Conservation (phyloP, 352 stramenopile genomes). For the Aphanomyces euteiches region DNA sequence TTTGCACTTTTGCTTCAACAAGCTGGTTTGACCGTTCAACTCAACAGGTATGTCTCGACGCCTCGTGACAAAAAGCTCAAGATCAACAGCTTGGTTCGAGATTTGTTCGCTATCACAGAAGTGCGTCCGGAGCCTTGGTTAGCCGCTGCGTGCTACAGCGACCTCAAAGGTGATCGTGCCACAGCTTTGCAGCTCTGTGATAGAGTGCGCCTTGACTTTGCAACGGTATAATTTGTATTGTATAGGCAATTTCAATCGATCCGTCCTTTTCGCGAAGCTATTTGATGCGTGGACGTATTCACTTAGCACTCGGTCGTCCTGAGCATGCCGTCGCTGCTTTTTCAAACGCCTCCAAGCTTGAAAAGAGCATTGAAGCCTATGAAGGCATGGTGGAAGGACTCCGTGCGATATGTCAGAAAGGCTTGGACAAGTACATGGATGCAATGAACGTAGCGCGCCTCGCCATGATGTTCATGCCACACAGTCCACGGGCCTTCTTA, state of each 20-base stretch:
- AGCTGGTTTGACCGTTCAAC: constrained; percentile 43
- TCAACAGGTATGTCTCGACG: constrained; percentile 39
- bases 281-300: constrained; percentile 53
- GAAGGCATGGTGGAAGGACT: constrained; percentile 70
- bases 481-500: constrained; percentile 62
- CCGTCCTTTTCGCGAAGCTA: constrained; percentile 48
- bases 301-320: constrained; percentile 58
- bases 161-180: constrained; percentile 68
- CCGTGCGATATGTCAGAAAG: constrained; percentile 58
- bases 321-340: constrained; percentile 65
- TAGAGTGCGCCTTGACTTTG: constrained; percentile 25
- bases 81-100: constrained; percentile 44
- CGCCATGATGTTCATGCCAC: constrained; percentile 63
- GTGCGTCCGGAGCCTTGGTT: constrained; percentile 59
- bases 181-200: constrained; percentile 69
- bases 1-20: constrained; percentile 62
- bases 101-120: constrained; percentile 63
- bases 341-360: constrained; percentile 57
- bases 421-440: constrained; percentile 70
- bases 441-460: constrained; percentile 62
- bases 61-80: background rate
- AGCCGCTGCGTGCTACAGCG: constrained; percentile 66
- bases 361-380: constrained; percentile 59
- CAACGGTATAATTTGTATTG: background rate
- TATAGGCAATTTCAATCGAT: constrained; percentile 42